phyloP scores from a whole-genome alignment of 2,329 filamentous ascomycete genomes.

The Trichoderma oligosporum region DNA sequence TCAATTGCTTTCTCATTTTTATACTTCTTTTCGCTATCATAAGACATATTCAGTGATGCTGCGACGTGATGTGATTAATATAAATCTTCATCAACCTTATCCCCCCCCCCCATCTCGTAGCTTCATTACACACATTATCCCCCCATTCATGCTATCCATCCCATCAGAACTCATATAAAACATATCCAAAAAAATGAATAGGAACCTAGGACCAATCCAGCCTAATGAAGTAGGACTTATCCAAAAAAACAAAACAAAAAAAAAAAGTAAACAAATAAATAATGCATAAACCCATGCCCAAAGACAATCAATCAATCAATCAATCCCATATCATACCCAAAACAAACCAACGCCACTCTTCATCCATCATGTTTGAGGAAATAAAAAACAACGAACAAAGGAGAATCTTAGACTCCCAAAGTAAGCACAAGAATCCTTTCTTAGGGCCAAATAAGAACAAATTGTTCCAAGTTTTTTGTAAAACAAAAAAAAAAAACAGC shows the following conservation, averaged over 20 bases:
- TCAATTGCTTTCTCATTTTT: not conserved
- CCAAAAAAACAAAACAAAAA: not conserved
- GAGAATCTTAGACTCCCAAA: too few relatives aligned
- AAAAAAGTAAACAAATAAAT: too few relatives aligned
- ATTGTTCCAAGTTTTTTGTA: too few relatives aligned
- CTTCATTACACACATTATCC: not conserved
- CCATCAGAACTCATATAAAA: not conserved
- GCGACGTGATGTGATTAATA: constrained; percentile 1
- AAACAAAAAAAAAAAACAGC: not conserved
- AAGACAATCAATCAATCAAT: too few relatives aligned
- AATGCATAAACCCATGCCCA: not conserved
- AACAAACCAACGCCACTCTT: too few relatives aligned
- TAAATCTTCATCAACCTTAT: not conserved
- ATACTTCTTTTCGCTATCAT: not conserved
- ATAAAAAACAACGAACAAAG: too few relatives aligned
- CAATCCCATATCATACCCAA: too few relatives aligned
- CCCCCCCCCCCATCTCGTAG: not conserved
- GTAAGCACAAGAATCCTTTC: too few relatives aligned
- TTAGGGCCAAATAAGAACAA: too few relatives aligned
- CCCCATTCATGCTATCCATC: not conserved
- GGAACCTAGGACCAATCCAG: not conserved
- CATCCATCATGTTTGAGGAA: too few relatives aligned
- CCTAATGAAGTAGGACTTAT: not conserved
- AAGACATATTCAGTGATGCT: not conserved
- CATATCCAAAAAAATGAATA: constrained; percentile 5